These are phyloP conservation scores for Pholiota adiposa DNA, from an alignment of 1,284 basidiomycete genomes.

Conservation along the genomic window DNA sequence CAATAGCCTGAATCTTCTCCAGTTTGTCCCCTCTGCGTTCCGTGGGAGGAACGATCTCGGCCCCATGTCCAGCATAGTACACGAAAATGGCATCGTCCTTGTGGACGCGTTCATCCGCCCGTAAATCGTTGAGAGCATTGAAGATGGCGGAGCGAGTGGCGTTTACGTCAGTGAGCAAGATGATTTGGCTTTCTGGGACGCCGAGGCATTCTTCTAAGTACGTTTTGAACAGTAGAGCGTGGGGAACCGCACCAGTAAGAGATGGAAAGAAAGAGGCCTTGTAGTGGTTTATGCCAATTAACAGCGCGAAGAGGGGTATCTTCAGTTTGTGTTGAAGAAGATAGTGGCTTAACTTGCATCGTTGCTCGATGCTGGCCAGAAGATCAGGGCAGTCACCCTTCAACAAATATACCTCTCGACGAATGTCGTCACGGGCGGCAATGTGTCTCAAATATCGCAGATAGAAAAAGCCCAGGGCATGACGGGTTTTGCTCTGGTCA, in stretches of 20 bases:
- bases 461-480: not conserved
- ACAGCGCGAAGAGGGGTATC: constrained; percentile 19
- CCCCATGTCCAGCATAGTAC: constrained; percentile 34
- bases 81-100: constrained; percentile 29
- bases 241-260: constrained; percentile 22
- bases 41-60: constrained; percentile 6
- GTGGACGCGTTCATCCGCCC: constrained; percentile 19
- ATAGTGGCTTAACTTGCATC: too few relatives aligned
- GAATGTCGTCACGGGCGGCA: too few relatives aligned
- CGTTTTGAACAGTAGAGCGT: constrained; percentile 22
- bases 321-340: not conserved
- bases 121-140: constrained; percentile 17
- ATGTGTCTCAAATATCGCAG: too few relatives aligned
- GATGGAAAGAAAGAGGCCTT: not conserved
- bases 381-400: too few relatives aligned
- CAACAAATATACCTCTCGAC: too few relatives aligned
- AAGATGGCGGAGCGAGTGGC: constrained; percentile 27
- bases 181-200: constrained; percentile 23
- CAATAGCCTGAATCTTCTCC: constrained; percentile 17
- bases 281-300: constrained; percentile 31
- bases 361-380: too few relatives aligned
- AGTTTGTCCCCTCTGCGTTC: not conserved
- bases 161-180: constrained; percentile 23
- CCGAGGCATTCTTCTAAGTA: constrained; percentile 14
- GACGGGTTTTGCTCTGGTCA: not conserved